Evolutionary conservation across 306 rosid genomes (phyloP), one percentile per base, ranked within the genome.

Genomic region (Bauhinia variegata): DNA sequence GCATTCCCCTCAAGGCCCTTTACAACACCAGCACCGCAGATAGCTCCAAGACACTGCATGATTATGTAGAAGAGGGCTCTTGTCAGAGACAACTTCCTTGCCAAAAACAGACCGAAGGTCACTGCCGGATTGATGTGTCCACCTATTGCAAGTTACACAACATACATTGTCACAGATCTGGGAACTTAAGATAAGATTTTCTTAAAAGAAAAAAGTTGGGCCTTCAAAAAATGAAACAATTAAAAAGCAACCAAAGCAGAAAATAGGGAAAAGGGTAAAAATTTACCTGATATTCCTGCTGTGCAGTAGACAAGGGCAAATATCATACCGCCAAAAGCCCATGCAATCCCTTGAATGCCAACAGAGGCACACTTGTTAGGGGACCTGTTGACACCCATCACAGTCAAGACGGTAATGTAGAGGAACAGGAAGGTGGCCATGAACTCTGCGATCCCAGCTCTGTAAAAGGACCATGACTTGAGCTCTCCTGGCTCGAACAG

Each of bases 241-340:
- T 33, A 4, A 16, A 39, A 6, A 28, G 1, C 9, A 36, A 0
- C 41, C 41, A 36, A 44, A 13, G 28, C 19, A 44, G 43, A 32
- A 43, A 42, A 44, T 0, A 41, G 49, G 2, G 14, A 33, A 43
- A 13, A 23, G 8, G 8, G 33, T 5, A 7, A 5, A 17, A 17
- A 0, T 9, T 54, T 57, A 90, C 97, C 92, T 65, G 97, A 92
- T 47, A 92, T 85, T 52, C 98, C 98, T 55, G 96, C 98, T 8
- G 98, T 92, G 65, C 96, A 89, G 85, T 92, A 89, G 6, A 92
- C 96, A 36, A 92, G 96, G 8, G 96, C 92, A 56, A 92, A 92
- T 55, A 92, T 92, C 95, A 87, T 87, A n/a, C 98, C 98, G 65
- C 98, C 98, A 79, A 92, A 92, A 61, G 98, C 88, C 98, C 98